A percentile compares a stretch with the other conserved stretches of the same genome.
Evolutionary conservation across 169 alveolate genomes (phyloP).

Genomic region (Eimeria sp.): DNA sequence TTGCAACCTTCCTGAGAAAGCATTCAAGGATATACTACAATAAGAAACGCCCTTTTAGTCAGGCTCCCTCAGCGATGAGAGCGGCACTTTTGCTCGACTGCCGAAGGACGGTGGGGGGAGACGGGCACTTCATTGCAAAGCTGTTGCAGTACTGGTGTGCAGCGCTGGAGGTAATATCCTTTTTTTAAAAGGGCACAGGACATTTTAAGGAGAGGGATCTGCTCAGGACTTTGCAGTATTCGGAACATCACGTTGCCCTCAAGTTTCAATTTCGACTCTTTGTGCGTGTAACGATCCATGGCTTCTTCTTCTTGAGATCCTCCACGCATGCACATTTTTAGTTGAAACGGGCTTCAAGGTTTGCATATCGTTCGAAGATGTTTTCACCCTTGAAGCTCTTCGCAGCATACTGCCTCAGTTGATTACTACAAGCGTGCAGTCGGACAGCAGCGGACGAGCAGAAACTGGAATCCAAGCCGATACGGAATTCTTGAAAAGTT

Average conservation of each 20-base stretch:
- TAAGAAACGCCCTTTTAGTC: neutral
- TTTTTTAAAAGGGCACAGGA: too few relatives aligned
- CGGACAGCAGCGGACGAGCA: neutral
- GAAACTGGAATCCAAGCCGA: neutral
- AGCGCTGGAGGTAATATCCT: conserved; percentile 26
- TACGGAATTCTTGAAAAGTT: neutral
- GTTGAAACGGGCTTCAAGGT: conserved; percentile 39
- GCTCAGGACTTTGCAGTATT: conserved; percentile 51
- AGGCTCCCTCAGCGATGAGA: neutral
- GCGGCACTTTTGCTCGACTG: conserved; percentile 56
- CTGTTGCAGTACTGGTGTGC: conserved; percentile 60
- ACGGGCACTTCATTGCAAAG: conserved; percentile 22
- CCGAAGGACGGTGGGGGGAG: conserved; percentile 1
- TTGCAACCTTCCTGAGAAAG: neutral
- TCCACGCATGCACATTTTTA: neutral
- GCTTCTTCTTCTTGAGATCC: neutral
- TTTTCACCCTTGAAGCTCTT: conserved; percentile 24
- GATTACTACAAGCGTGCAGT: neutral
- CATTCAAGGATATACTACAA: neutral
- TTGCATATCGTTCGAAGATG: conserved; percentile 28
- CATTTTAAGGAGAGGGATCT: neutral
- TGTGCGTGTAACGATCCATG: neutral
- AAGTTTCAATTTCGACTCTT: conserved; percentile 38
- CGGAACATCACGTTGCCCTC: conserved; percentile 27
- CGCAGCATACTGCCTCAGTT: conserved; percentile 46